Conservation (phyloP, 345 rosid genomes). For the Abelmoschus esculentus region DNA sequence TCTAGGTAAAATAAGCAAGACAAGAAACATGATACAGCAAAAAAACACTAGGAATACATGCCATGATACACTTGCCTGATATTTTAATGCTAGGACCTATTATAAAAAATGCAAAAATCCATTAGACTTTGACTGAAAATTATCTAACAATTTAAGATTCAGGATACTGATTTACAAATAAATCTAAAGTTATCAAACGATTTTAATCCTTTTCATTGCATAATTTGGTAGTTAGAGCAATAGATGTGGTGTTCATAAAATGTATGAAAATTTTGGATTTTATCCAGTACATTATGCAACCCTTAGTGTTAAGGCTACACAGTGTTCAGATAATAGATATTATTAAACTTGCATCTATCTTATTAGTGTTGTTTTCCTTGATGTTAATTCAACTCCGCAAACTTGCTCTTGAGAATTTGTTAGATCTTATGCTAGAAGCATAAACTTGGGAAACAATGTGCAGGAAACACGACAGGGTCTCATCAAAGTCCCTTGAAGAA, state of each 20-base stretch:
- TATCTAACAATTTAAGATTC: neutral
- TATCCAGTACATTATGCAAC: neutral
- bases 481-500: constrained; percentile 65
- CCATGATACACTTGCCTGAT: neutral
- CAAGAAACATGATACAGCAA: neutral
- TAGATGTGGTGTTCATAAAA: neutral
- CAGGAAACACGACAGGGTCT: constrained; percentile 53
- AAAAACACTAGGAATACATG: neutral
- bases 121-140: neutral
- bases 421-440: neutral
- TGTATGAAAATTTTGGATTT: neutral
- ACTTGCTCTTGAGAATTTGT: neutral
- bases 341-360: neutral
- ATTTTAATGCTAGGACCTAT: neutral
- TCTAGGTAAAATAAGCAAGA: constrained; percentile 41
- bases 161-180: neutral
- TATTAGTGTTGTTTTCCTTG: neutral
- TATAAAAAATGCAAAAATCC: neutral
- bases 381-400: neutral
- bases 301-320: neutral
- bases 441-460: constrained; percentile 10
- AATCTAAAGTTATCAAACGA: neutral
- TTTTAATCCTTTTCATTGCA: neutral
- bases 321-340: neutral
- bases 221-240: neutral